Evolutionary conservation across 768 basidiomycete species (phyloP), one percentile per base, ranked within the genome.

Genomic region (Tylopilus cervinicoccineus): DNA sequence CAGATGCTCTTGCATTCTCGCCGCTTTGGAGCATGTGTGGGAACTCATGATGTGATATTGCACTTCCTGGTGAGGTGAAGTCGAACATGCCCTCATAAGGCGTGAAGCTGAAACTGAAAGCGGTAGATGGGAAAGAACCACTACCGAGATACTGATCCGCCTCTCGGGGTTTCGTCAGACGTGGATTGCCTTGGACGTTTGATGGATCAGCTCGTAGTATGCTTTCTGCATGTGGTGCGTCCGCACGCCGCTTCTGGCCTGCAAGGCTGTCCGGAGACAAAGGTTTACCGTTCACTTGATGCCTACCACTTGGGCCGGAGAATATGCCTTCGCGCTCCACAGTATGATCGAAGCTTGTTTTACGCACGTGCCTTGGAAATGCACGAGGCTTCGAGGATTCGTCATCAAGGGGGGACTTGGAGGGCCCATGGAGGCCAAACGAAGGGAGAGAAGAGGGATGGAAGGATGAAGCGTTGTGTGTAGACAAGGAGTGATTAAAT

Each of bases 331-430:
- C 82, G 54, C 78, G 80, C 31, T 79, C 77, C 33, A 94, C 84
- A 4, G 93, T 93, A 68, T 93, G 93, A 67, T 96, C 93, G 65
- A 93, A 95, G 68, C 90, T 93, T 38, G 93, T 91, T 75, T 96
- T 96, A 52, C 93, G 81, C 50, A 92, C 89, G 67, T 88, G 86
- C 51, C 86, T 80, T 44, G 93, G 89, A 63, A 93, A 89, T 26
- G 76, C 68, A 53, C 76, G 81, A 55, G 75, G 60, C 52, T 70
- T 70, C 43, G 66, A 59, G 50, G 70, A 59, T 22, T 61, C 56
- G 56, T 66, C 53, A 52, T 75, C 55, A 52, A 47, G 53, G 42
- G 59, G 59, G 44, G 53, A 57, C 42, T 67, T 68, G 40, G 76
- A 71, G 43, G 70, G 70, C 42, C 84, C 83, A 67, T 86, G 81